A percentile compares a stretch with the other conserved stretches of the same genome.
Conservation (phyloP, 1,284 basidiomycete species). For the Cystobasidium sp. region DNA sequence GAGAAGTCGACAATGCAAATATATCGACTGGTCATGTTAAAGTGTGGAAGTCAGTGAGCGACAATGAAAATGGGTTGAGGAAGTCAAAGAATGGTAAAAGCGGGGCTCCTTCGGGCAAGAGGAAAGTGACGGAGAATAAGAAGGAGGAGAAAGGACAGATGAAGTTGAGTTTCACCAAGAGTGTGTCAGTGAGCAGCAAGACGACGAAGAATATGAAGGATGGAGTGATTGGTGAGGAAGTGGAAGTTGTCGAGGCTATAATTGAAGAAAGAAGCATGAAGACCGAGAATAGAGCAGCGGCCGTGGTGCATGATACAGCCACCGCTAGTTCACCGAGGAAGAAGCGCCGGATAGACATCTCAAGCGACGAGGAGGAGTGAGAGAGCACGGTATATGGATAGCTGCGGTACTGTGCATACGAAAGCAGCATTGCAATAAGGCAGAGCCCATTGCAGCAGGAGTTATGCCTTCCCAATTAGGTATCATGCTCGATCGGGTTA, state of each 20-base stretch:
- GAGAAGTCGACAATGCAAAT: conserved; percentile 34
- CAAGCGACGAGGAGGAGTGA: conserved; percentile 25
- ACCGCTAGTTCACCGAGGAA: conserved; percentile 14
- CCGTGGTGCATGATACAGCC: conserved; percentile 2
- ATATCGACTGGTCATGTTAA: conserved; percentile 39
- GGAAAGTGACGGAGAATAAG: conserved; percentile 9
- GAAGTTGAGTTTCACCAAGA: conserved; percentile 20
- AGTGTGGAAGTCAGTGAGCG: conserved; percentile 29
- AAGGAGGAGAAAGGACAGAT: conserved; percentile 32
- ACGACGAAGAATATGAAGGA: not conserved
- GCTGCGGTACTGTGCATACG: not conserved
- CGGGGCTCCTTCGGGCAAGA: conserved; percentile 7
- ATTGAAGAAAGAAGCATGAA: not conserved
- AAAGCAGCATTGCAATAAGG: not conserved
- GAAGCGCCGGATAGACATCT: conserved; percentile 28
- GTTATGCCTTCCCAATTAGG: conserved; percentile 3
- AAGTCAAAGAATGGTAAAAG: conserved; percentile 2
- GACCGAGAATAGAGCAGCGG: not conserved
- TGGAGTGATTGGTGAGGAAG: not conserved
- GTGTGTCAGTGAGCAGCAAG: not conserved
- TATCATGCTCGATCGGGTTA: not conserved
- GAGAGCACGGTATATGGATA: not conserved
- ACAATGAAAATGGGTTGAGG: not conserved
- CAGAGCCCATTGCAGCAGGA: not conserved
- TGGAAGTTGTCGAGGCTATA: not conserved